Evolutionary conservation across 345 rosid genomes (phyloP), one percentile per base, ranked within the genome.

Genomic region (Anacardium occidentale): DNA sequence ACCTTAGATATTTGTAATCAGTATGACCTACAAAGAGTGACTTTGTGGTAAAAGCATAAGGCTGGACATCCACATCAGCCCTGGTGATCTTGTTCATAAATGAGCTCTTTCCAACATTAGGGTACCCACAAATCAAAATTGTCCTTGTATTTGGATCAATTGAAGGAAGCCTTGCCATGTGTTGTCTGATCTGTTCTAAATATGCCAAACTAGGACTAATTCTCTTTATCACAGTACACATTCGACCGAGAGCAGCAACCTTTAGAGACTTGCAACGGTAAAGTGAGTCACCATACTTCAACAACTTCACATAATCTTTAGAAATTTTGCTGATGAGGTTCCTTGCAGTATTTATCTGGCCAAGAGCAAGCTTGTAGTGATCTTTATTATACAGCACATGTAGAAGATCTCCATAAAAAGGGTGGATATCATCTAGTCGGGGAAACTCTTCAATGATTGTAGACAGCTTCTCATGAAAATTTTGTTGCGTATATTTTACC

Each of bases 1-100:
- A 94, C 80, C 97, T 83, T 50, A 94, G 76, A 77, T 94, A 92
- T 80, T 92, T 88, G 55, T 92, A 90, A 77, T 94, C 97, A 0
- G 98, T 92, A 69, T 92, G 97, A 72, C 98, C 97, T 26, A 92
- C 97, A 79, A 94, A 94, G 32, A 92, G 89, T 9, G 97, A 94
- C 81, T 92, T 94, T 0, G 98, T 94, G 37, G 98, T 85, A 80
- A 94, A 92, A 18, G 97, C 93, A 82, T 92, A 92, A 13, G 97
- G 97, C 72, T 92, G 97, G 55, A 89, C 97, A 76, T 91, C 98
- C 70, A 91, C 97, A 79, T 92, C 89, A 42, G 98, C 97, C 80
- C 94, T 84, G 0, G 97, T 92, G 73, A 94, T 89, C 73, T 89
- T 92, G 83, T 90, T 94, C 76, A 92, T 94, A 60, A 90, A 92